Evolutionary conservation across 495 filamentous ascomycete genomes (phyloP).

Genomic region (Hyaloscypha finlandica): DNA sequence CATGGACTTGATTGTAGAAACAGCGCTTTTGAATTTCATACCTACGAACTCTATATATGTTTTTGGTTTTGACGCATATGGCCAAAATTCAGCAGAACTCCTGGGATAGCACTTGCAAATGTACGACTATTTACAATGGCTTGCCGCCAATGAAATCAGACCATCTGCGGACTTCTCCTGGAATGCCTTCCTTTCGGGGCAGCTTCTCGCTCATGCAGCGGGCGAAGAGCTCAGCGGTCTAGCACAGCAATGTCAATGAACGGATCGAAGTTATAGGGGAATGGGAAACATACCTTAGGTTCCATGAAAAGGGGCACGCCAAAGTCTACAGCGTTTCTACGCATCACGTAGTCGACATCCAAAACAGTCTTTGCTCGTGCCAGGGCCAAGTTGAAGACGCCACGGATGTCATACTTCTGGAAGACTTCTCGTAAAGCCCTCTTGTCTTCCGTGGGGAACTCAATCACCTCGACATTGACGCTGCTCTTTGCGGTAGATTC

Average conservation of each 20-base stretch:
- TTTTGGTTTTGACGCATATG: not conserved
- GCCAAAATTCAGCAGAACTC: not conserved
- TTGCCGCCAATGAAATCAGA: constrained; percentile 92
- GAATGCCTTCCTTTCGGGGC: constrained; percentile 78
- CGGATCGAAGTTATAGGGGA: constrained; percentile 11
- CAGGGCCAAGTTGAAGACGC: constrained; percentile 93
- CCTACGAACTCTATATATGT: not conserved
- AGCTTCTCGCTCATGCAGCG: constrained; percentile 96
- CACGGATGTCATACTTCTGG: constrained; percentile 93
- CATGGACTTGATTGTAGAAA: not conserved
- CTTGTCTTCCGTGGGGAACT: constrained; percentile 97
- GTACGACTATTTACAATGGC: constrained; percentile 59
- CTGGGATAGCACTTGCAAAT: not conserved
- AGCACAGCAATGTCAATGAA: constrained; percentile 29
- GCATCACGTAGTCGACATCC: constrained; percentile 98
- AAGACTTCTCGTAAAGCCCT: constrained; percentile 92
- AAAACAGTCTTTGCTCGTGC: constrained; percentile 78
- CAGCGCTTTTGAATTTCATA: not conserved
- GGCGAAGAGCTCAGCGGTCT: constrained; percentile 96
- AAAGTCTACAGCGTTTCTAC: constrained; percentile 94
- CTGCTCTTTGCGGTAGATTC: constrained; percentile 67
- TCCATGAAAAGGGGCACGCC: constrained; percentile 98
- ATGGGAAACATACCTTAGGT: constrained; percentile 73
- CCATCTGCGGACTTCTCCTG: constrained; percentile 89
- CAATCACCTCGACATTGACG: constrained; percentile 83